Conservation (phyloP, 768 basidiomycete species). For the Strobilomyces dryophilus region DNA sequence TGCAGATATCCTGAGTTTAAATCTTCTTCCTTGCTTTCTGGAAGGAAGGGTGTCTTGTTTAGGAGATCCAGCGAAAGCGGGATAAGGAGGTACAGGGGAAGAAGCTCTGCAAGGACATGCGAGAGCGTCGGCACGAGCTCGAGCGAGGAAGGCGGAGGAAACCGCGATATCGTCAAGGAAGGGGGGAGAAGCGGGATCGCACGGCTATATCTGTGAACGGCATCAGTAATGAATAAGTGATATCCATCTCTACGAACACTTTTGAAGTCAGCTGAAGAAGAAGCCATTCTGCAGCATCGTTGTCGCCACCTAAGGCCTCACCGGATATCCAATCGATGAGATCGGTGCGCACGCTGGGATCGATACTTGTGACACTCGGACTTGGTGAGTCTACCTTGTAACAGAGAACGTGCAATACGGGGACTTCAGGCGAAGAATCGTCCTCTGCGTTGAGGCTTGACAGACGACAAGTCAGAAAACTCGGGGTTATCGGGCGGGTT, state of each 20-base stretch:
- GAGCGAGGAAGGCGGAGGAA: conserved; percentile 42
- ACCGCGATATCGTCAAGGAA: conserved; percentile 58
- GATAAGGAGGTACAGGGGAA: conserved; percentile 52
- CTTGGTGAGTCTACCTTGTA: conserved; percentile 7
- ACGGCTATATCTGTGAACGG: conserved; percentile 54
- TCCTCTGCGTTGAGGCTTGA: conserved; percentile 39
- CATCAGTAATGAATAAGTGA: background rate
- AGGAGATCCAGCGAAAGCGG: conserved; percentile 60
- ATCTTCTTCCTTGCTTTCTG: conserved; percentile 68
- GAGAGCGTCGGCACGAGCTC: conserved; percentile 44
- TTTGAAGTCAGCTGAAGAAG: conserved; percentile 55
- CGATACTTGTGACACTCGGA: conserved; percentile 4
- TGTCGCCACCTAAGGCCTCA: conserved; percentile 66
- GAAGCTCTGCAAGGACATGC: conserved; percentile 50
- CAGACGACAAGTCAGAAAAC: conserved; percentile 14
- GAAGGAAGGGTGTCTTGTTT: conserved; percentile 55
- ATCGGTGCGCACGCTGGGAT: conserved; percentile 39
- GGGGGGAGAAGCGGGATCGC: conserved; percentile 63
- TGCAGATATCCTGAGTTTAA: conserved; percentile 73
- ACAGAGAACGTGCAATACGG: conserved; percentile 70
- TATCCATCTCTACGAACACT: conserved; percentile 47
- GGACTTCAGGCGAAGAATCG: conserved; percentile 38
- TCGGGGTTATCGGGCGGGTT: background rate
- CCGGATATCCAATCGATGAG: conserved; percentile 72
- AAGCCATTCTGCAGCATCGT: conserved; percentile 70